These are phyloP conservation scores for Kernera saxatilis DNA, from an alignment of 345 rosid species.

Conservation along the genomic window DNA sequence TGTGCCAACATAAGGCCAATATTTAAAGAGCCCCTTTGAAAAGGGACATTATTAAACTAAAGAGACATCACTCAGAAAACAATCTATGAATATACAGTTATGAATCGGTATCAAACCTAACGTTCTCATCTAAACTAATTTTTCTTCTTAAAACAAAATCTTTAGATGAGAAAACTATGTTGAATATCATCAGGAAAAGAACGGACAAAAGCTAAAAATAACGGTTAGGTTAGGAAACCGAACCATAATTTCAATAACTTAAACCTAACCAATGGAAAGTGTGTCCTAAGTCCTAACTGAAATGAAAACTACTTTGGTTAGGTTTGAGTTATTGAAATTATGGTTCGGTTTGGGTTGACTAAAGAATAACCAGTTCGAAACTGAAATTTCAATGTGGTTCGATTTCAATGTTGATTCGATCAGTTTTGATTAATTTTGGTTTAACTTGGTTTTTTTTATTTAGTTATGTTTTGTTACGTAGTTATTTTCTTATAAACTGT, in stretches of 20 bases:
- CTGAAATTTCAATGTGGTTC: background rate
- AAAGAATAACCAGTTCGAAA: background rate
- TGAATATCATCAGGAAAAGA: background rate
- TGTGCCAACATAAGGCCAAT: constrained; percentile 33
- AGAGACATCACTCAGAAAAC: constrained; percentile 12
- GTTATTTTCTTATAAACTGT: background rate
- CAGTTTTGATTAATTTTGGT: background rate
- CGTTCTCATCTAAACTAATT: background rate
- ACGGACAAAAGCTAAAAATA: background rate
- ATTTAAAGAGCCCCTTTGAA: constrained; percentile 14
- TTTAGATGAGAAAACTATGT: background rate
- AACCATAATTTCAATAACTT: no score
- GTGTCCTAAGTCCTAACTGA: no score
- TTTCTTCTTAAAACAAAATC: background rate
- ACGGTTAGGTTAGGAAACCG: no score
- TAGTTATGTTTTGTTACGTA: background rate
- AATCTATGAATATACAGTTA: background rate
- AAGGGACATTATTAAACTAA: background rate
- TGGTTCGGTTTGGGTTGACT: background rate
- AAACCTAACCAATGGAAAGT: no score
- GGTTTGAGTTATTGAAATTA: background rate
- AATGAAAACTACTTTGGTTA: background rate
- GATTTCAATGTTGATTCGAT: background rate
- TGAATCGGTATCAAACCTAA: constrained; percentile 2
- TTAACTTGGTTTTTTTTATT: background rate